Evolutionary conservation across 192 early-diverging fungal species (phyloP).

Genomic region (Entomortierella parvispora): DNA sequence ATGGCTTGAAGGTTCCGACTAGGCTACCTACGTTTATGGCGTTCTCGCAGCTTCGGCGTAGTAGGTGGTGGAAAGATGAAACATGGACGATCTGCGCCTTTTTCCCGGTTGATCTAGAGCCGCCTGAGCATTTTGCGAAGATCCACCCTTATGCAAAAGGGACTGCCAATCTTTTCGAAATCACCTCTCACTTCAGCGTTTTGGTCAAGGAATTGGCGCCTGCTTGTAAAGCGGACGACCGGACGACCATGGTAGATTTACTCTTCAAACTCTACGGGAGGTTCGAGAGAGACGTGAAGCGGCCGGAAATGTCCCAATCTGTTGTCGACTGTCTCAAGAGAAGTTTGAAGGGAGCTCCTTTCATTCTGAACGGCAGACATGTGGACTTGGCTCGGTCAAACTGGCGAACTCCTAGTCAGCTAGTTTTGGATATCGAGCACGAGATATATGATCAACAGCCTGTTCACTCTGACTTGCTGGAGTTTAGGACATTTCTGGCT

Average conservation of each 20-base stretch:
- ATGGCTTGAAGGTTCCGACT: no score
- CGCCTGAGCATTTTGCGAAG: no score
- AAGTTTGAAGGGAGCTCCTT: not conserved
- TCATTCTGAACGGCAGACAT: constrained; percentile 1
- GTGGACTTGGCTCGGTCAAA: not conserved
- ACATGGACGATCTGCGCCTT: no score
- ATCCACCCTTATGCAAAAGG: no score
- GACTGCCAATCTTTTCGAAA: not conserved
- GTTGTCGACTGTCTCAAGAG: not conserved
- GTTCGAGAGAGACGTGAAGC: not conserved
- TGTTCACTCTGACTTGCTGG: not conserved
- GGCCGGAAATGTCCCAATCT: not conserved
- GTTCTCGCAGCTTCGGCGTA: no score
- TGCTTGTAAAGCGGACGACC: not conserved
- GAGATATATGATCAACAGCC: not conserved
- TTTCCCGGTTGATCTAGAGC: no score
- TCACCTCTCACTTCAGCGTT: not conserved
- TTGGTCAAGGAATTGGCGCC: not conserved
- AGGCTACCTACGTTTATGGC: no score
- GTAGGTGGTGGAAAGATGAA: no score
- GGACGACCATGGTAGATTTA: not conserved
- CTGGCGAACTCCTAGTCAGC: not conserved
- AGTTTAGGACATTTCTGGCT: not conserved
- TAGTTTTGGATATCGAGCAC: constrained; percentile 5
- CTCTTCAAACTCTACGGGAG: not conserved